phyloP scores from a whole-genome alignment of 1,284 basidiomycete genomes.

The Polyporus tsugae region DNA sequence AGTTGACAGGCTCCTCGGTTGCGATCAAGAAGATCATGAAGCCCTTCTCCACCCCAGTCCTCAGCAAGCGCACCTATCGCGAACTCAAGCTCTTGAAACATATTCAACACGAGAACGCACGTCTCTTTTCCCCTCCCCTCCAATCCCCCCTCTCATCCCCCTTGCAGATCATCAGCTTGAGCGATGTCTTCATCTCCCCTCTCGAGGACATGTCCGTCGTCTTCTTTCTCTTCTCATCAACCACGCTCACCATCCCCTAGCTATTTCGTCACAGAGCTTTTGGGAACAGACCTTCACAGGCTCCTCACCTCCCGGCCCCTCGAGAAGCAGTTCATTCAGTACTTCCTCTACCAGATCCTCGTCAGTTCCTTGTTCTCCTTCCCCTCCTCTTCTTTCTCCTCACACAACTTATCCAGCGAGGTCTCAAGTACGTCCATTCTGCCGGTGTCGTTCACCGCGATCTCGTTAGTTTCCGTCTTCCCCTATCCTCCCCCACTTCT shows the following conservation, averaged over 20 bases:
- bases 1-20: conserved; percentile 93
- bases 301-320: conserved; percentile 95
- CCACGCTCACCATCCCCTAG: conserved; percentile 48
- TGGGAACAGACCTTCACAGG: conserved; percentile 98
- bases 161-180: conserved; percentile 93
- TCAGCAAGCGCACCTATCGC: conserved; percentile 97
- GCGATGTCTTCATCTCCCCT: conserved; percentile 99
- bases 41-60: conserved; percentile 92
- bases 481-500: neutral
- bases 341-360: conserved; percentile 99
- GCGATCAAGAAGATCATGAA: conserved; percentile 91
- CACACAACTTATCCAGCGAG: conserved; percentile 66
- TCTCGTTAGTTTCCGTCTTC: conserved; percentile 61
- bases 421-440: conserved; percentile 99
- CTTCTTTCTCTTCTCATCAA: conserved; percentile 11
- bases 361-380: conserved; percentile 52
- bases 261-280: conserved; percentile 99
- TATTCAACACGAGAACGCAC: conserved; percentile 97
- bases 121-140: conserved; percentile 32
- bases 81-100: conserved; percentile 99
- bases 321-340: conserved; percentile 99
- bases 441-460: conserved; percentile 99
- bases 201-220: conserved; percentile 90
- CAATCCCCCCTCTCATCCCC: conserved; percentile 5
- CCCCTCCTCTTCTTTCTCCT: neutral